These are phyloP conservation scores for Sarocladiaceae sp. DNA, from an alignment of 2,329 filamentous ascomycete genomes.

Conservation along the genomic window DNA sequence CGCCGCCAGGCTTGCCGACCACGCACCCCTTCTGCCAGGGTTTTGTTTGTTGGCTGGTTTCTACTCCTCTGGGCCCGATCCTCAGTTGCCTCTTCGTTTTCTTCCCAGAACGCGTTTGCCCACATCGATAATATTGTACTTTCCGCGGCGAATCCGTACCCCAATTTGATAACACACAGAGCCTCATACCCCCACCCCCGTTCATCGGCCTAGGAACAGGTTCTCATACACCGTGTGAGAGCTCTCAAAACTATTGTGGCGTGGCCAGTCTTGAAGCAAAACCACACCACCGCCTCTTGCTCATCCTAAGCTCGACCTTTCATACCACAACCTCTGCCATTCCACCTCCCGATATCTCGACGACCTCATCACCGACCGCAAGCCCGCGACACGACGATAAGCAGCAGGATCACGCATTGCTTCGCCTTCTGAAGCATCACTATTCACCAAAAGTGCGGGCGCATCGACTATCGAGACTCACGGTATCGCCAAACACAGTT, in stretches of 20 bases:
- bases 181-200: not conserved
- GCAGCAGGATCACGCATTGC: no score
- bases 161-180: not conserved
- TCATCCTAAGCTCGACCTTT: not conserved
- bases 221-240: not conserved
- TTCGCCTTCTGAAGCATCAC: no score
- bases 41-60: not conserved
- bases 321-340: no score
- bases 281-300: not conserved
- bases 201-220: not conserved
- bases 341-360: not conserved
- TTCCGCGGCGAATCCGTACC: constrained; percentile 1
- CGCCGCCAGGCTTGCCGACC: constrained; percentile 14
- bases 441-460: no score
- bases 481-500: no score
- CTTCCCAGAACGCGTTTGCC: not conserved
- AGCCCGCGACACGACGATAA: no score
- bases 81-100: constrained; percentile 1
- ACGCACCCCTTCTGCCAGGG: not conserved
- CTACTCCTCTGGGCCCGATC: not conserved
- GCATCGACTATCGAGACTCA: no score
- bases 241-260: not conserved
- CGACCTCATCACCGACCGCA: not conserved
- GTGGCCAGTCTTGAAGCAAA: not conserved
- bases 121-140: no score